Percentiles rank a stretch among this genome's conserved stretches.
Evolutionary conservation across 179 eudicot species (phyloP).

Genomic region (Sideroxylon spinosum): DNA sequence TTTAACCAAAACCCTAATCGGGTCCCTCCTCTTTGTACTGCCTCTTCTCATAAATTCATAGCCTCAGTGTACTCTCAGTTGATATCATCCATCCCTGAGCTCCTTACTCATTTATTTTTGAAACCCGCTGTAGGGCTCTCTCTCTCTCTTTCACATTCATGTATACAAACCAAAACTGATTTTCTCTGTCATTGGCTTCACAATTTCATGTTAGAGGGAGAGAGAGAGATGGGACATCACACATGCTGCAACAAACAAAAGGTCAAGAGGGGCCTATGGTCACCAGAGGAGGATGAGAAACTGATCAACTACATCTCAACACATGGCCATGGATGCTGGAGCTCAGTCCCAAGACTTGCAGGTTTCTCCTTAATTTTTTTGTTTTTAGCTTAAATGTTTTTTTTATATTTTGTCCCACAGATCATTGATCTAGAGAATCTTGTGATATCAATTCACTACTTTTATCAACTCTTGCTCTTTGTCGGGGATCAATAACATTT

Average conservation of each 20-base stretch:
- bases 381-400: neutral
- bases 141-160: neutral
- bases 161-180: neutral
- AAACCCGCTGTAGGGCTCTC: neutral
- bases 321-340: constrained; percentile 84
- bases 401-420: neutral
- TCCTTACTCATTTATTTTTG: constrained; percentile 1
- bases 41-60: constrained; percentile 23
- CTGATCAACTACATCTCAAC: constrained; percentile 64
- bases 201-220: constrained; percentile 12
- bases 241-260: constrained; percentile 81
- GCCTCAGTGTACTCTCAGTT: constrained; percentile 14
- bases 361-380: constrained; percentile 26
- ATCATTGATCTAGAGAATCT: neutral
- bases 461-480: neutral
- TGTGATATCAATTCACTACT: too few relatives aligned
- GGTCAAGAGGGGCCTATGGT: constrained; percentile 87
- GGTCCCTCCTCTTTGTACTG: constrained; percentile 9
- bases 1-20: constrained; percentile 15
- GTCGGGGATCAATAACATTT: neutral
- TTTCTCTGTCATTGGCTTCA: constrained; percentile 7
- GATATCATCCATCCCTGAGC: constrained; percentile 11
- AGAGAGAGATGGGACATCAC: constrained; percentile 63
- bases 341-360: constrained; percentile 76
- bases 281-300: constrained; percentile 91